These are phyloP conservation scores for Brassica carinata DNA, from an alignment of 345 rosid species.

Conservation along the genomic window DNA sequence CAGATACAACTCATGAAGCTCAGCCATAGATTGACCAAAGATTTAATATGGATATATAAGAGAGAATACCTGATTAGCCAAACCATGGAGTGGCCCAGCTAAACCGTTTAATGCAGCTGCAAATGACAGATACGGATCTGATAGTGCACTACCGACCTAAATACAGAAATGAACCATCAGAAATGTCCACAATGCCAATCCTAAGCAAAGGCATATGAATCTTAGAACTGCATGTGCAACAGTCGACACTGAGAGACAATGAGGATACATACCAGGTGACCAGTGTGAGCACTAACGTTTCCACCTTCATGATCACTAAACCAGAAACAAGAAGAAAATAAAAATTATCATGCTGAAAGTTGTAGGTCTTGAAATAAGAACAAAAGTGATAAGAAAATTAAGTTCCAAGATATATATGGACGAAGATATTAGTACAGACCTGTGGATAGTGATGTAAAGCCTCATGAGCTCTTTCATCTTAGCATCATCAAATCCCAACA, in stretches of 20 bases:
- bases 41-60: background rate
- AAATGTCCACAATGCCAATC: conserved; percentile 1
- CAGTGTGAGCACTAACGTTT: conserved; percentile 98
- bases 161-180: conserved; percentile 21
- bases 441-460: conserved; percentile 93
- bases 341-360: background rate
- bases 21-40: background rate
- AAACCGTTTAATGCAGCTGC: conserved; percentile 98
- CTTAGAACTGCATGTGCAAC: background rate
- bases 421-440: conserved; percentile 47
- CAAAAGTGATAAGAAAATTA: background rate
- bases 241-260: background rate
- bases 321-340: conserved; percentile 13
- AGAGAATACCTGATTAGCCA: conserved; percentile 94
- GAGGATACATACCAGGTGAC: conserved; percentile 68
- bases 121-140: conserved; percentile 98
- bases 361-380: background rate
- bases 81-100: conserved; percentile 99
- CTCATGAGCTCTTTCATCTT: conserved; percentile 98
- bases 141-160: conserved; percentile 97
- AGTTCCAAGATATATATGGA: conserved; percentile 7
- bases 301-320: conserved; percentile 99
- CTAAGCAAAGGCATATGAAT: background rate
- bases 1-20: conserved; percentile 1
- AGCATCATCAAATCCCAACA: conserved; percentile 87